A percentile compares a stretch with the other conserved stretches of the same genome.
phyloP scores from a whole-genome alignment of 495 filamentous ascomycete species.

The Endocarpon pusillum region DNA sequence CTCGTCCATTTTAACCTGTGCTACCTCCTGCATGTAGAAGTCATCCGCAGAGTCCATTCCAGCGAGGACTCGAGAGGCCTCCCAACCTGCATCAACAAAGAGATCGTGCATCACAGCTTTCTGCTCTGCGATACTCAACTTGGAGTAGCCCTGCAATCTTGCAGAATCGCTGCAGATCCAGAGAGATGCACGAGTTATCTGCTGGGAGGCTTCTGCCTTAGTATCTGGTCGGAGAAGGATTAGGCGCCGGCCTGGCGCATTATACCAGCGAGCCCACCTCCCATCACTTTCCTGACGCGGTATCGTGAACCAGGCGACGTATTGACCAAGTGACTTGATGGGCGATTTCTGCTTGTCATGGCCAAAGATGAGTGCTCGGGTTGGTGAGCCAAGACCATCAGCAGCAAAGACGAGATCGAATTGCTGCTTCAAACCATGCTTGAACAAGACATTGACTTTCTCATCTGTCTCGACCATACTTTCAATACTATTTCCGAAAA shows the following conservation, averaged over 20 bases:
- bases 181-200: neutral
- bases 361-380: slow-evolving; percentile 20
- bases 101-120: slow-evolving; percentile 22
- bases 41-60: slow-evolving; percentile 23
- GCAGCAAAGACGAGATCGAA: slow-evolving; percentile 34
- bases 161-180: slow-evolving; percentile 12
- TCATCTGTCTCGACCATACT: slow-evolving; percentile 6
- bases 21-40: slow-evolving; percentile 27
- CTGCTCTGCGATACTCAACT: slow-evolving; percentile 9
- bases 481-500: slow-evolving; percentile 15
- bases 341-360: slow-evolving; percentile 11
- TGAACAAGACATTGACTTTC: slow-evolving; percentile 20
- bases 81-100: slow-evolving; percentile 29
- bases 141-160: slow-evolving; percentile 9
- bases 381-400: slow-evolving; percentile 29
- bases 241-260: slow-evolving; percentile 14
- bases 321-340: slow-evolving; percentile 4
- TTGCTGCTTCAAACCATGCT: slow-evolving; percentile 13
- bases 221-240: slow-evolving; percentile 18
- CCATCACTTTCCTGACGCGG: slow-evolving; percentile 17
- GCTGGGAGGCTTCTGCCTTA: neutral
- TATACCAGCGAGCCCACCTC: slow-evolving; percentile 17
- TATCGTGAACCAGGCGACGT: slow-evolving; percentile 25
- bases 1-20: slow-evolving; percentile 22
- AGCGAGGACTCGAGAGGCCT: slow-evolving; percentile 22